These are phyloP conservation scores for Penstemon davidsonii DNA, from an alignment of 257 asterid species.

Conservation along the genomic window DNA sequence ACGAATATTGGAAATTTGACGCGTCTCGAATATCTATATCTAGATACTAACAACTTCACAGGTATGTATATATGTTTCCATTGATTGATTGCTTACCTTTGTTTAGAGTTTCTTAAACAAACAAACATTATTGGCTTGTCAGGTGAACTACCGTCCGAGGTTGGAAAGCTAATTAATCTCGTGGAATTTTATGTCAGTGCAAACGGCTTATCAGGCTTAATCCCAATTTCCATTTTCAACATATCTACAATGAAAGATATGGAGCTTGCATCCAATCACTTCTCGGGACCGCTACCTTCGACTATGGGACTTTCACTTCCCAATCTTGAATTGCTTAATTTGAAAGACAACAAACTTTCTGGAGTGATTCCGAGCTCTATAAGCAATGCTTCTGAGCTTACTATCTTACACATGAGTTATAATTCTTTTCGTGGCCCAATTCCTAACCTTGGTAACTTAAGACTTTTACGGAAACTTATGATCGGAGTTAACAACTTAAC, in stretches of 20 bases:
- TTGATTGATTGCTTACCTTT: no score
- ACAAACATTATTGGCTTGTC: background rate
- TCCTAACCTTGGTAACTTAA: no score
- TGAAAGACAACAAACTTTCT: conserved; percentile 16
- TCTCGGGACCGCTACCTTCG: conserved; percentile 20
- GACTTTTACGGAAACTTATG: no score
- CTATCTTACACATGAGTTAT: no score
- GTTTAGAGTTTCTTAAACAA: no score
- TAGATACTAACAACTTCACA: conserved; percentile 19
- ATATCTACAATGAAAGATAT: background rate
- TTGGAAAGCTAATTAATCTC: conserved; percentile 18
- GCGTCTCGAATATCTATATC: conserved; percentile 26
- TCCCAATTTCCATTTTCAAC: conserved; percentile 22
- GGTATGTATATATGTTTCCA: conserved; percentile 15
- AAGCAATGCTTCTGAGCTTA: no score
- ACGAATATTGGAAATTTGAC: conserved; percentile 34
- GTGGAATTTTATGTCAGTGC: background rate
- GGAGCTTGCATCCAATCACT: background rate
- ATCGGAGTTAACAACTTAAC: conserved; percentile 12
- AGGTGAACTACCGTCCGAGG: conserved; percentile 27
- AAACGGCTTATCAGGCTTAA: conserved; percentile 11
- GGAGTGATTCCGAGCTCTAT: background rate
- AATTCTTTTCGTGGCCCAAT: no score
- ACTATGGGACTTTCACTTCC: conserved; percentile 7
- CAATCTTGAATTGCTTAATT: background rate